A percentile compares a stretch with the other conserved stretches of the same genome.
Evolutionary conservation across 1,284 basidiomycete genomes (phyloP).

Genomic region (Malassezia brasiliensis): DNA sequence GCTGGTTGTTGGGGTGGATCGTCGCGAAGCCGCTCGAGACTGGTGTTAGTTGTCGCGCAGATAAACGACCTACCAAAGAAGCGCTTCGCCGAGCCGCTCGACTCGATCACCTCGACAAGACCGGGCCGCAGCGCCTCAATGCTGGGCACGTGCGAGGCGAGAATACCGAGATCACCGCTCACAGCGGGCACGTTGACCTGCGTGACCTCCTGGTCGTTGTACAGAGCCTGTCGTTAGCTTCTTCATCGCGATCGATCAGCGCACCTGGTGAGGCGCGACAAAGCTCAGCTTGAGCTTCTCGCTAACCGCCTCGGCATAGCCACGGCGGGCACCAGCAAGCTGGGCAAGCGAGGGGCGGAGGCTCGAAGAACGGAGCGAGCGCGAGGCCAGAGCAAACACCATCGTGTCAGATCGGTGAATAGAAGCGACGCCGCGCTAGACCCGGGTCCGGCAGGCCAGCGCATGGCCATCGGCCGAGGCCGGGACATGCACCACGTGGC

Average conservation of each 20-base stretch:
- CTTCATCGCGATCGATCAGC: neutral
- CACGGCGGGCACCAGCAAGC: slow-evolving; percentile 33
- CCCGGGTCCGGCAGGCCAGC: slow-evolving; percentile 19
- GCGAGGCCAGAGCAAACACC: slow-evolving; percentile 22
- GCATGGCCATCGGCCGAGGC: slow-evolving; percentile 17
- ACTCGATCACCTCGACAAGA: slow-evolving; percentile 45
- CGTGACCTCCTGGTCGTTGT: slow-evolving; percentile 35
- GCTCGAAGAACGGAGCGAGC: slow-evolving; percentile 15
- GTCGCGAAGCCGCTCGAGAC: slow-evolving; percentile 96
- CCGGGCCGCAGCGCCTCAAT: slow-evolving; percentile 47
- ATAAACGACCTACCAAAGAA: slow-evolving; percentile 32
- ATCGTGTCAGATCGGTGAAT: slow-evolving; percentile 7
- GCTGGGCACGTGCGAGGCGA: slow-evolving; percentile 44
- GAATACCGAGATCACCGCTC: slow-evolving; percentile 47
- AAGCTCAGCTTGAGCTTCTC: slow-evolving; percentile 46
- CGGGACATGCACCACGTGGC: slow-evolving; percentile 16
- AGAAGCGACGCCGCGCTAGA: neutral
- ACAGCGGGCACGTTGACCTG: slow-evolving; percentile 42
- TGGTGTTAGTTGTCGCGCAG: slow-evolving; percentile 45
- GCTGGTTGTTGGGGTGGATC: slow-evolving; percentile 90
- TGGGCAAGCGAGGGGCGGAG: slow-evolving; percentile 10
- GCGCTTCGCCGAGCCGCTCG: slow-evolving; percentile 40
- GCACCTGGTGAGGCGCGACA: slow-evolving; percentile 32
- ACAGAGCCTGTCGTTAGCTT: slow-evolving; percentile 25
- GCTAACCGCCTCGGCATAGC: slow-evolving; percentile 46